Evolutionary conservation across 169 alveolate genomes (phyloP).

Genomic region (Amoebophrya sp.): DNA sequence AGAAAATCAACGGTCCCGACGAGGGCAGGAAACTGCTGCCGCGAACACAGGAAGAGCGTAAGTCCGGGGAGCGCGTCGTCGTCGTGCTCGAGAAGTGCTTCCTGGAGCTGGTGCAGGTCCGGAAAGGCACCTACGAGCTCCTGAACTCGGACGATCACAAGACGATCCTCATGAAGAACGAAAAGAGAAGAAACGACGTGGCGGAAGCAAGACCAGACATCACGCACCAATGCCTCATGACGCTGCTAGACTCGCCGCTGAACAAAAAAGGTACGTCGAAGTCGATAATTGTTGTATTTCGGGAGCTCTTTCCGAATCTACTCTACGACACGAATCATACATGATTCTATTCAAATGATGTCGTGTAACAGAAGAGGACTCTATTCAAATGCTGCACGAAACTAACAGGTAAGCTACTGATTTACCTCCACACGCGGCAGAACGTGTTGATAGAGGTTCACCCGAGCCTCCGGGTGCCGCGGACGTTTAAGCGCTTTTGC

Average conservation of each 20-base stretch:
- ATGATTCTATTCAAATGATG: too few species aligned
- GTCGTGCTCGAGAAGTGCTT: background rate
- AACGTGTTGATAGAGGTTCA: constrained; percentile 52
- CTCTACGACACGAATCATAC: too few species aligned
- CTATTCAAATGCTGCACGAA: too few species aligned
- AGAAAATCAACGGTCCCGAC: background rate
- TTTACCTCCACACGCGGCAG: constrained; percentile 48
- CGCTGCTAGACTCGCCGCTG: constrained; percentile 50
- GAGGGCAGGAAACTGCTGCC: background rate
- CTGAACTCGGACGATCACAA: background rate
- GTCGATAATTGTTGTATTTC: too few species aligned
- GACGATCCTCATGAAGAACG: background rate
- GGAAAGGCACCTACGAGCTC: background rate
- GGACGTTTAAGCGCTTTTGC: constrained; percentile 46
- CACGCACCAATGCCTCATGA: constrained; percentile 52
- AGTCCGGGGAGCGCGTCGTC: background rate
- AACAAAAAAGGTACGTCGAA: constrained; percentile 43
- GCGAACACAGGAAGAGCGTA: background rate
- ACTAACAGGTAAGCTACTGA: constrained; percentile 39
- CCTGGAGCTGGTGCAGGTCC: background rate
- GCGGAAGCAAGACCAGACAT: constrained; percentile 50
- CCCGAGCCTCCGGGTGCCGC: constrained; percentile 52
- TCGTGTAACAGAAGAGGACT: too few species aligned
- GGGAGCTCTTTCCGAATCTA: too few species aligned
- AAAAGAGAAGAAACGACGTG: constrained; percentile 13